Base-by-base conservation (phyloP, 148 eudicot genomes). In the Drosera capensis region DNA sequence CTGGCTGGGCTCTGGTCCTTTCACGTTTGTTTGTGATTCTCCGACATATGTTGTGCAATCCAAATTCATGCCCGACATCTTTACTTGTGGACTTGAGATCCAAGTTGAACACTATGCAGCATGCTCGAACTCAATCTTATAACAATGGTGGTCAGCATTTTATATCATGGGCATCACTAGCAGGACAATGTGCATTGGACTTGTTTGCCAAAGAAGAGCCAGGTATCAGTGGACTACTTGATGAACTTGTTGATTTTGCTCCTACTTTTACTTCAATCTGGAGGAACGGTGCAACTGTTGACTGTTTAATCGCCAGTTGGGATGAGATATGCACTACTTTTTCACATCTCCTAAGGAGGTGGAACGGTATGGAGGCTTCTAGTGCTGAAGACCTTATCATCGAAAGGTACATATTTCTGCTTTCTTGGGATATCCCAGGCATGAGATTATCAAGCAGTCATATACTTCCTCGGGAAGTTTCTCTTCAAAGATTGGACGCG, bases 341-440 rank as follows among this genome's bases (percentile, higher is more conserved):
- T 47, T 71, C 82, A 13, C 59, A 43, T 29, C 62, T 85, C 57
- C 35, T 85, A 63, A 68, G 75, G 63, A 44, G 59, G 25, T 92
- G 99, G 95, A 77, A 62, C 44, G 83, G 86, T 48, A 63, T 60
- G 72, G 65, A 65, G 59, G 80, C 94, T 64, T 60, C 46, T 23
- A 68, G 63, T 25, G 58, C 65, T 56, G 95, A 85, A 34, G 99
- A 92, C 43, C 68, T 92, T 49, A 58, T 92, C 56, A 44, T 85
- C 44, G 99, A 92, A 66, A 74, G 99, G 52, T 92, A 85, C 57
- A 46, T 92, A 8, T 74, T 81, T 68, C 55, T 76, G 57, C 94
- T 92, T 65, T 92, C 95, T 59, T 81, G 94, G 95, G 95, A 85
- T 68, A 47, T 79, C 43, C 82, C 95, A 43, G 45, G 60, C 43